These are phyloP conservation scores for Vaucheria bursata DNA, from an alignment of 352 stramenopile species.

Conservation along the genomic window DNA sequence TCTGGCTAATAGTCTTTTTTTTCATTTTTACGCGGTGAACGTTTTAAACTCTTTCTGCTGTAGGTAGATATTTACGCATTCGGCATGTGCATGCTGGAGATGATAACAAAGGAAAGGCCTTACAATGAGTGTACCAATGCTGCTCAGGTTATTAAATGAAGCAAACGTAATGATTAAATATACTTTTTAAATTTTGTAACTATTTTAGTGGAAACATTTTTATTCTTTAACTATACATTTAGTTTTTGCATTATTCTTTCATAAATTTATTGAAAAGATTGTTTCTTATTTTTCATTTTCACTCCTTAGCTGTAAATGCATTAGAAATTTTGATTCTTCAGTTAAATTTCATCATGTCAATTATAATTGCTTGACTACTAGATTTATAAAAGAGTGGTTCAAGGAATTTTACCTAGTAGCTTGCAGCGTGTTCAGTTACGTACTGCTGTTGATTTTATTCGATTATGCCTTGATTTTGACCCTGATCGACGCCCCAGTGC, in stretches of 20 bases:
- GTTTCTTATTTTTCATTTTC: too few relatives aligned
- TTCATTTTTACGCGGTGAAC: too few relatives aligned
- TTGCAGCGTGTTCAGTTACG: conserved; percentile 56
- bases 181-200: background rate
- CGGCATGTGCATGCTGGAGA: conserved; percentile 98
- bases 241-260: too few relatives aligned
- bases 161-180: background rate
- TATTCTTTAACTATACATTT: too few relatives aligned
- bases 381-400: conserved; percentile 72
- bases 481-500: conserved; percentile 18
- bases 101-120: conserved; percentile 96
- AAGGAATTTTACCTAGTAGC: conserved; percentile 58
- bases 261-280: too few relatives aligned
- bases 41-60: too few relatives aligned
- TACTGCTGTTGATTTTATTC: conserved; percentile 64
- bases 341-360: background rate
- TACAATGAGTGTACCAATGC: conserved; percentile 88
- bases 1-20: too few relatives aligned
- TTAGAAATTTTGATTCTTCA: too few relatives aligned
- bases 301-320: too few relatives aligned
- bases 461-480: conserved; percentile 57
- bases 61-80: conserved; percentile 94
- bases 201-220: too few relatives aligned
- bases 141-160: conserved; percentile 51
- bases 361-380: background rate